These are phyloP conservation scores for Obelidium mucronatum DNA, from an alignment of 192 early-diverging fungal genomes.

Conservation along the genomic window DNA sequence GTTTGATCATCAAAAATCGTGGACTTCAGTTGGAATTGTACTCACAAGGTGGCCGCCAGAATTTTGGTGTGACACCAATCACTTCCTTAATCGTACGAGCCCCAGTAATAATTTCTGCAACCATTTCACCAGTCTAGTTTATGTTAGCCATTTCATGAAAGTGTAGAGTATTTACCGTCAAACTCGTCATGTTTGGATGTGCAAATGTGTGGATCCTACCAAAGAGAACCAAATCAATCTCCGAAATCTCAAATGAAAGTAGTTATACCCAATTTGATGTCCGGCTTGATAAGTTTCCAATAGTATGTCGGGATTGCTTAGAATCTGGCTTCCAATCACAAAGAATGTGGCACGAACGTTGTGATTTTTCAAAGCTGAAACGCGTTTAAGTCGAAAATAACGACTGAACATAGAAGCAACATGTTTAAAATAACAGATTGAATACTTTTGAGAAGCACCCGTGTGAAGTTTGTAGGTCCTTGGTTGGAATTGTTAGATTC, in stretches of 20 bases:
- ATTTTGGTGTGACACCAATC: slow-evolving; percentile 13
- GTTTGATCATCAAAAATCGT: background rate
- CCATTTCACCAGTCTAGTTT: background rate
- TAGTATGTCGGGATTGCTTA: slow-evolving; percentile 56
- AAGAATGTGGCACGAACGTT: slow-evolving; percentile 75
- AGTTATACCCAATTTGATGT: slow-evolving; percentile 57
- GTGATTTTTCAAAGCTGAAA: slow-evolving; percentile 47
- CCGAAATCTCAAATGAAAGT: background rate
- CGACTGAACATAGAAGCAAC: no score
- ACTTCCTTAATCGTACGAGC: background rate
- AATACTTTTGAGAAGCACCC: background rate
- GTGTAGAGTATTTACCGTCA: background rate
- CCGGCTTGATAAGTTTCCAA: slow-evolving; percentile 58
- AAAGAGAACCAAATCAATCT: background rate
- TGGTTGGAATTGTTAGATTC: background rate
- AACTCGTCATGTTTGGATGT: background rate
- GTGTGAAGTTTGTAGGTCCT: background rate
- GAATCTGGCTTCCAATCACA: slow-evolving; percentile 62
- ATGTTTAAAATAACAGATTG: no score
- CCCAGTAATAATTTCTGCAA: background rate
- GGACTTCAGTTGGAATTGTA: no score
- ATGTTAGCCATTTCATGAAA: background rate
- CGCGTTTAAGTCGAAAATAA: no score
- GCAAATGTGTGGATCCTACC: background rate
- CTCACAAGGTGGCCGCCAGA: slow-evolving; percentile 7